phyloP scores from a whole-genome alignment of 2,329 filamentous ascomycete genomes.

The Pseudocercospora cruenta region DNA sequence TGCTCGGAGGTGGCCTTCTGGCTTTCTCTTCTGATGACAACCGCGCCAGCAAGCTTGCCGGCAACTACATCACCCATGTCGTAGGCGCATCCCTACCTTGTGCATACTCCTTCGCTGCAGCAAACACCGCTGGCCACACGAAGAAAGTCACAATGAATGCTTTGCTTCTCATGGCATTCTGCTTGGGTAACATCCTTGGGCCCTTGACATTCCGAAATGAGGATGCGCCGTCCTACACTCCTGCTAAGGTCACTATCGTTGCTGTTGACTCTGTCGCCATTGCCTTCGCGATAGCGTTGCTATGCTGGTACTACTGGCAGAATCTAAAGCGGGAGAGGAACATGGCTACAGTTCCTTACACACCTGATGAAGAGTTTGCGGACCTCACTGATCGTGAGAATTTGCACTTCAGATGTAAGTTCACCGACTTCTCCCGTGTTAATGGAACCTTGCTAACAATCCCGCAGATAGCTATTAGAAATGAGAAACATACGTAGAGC shows the following conservation, averaged over 20 bases:
- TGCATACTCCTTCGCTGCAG: conserved; percentile 36
- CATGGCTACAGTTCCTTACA: neutral
- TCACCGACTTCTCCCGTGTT: no score
- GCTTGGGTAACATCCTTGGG: conserved; percentile 41
- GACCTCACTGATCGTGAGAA: conserved; percentile 61
- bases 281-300: neutral
- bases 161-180: conserved; percentile 45
- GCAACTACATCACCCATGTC: conserved; percentile 46
- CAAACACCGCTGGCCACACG: conserved; percentile 41
- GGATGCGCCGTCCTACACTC: conserved; percentile 43
- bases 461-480: neutral
- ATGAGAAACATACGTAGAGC: no score
- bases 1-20: conserved; percentile 29
- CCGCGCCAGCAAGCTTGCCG: conserved; percentile 42
- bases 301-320: neutral
- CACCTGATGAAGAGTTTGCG: conserved; percentile 21
- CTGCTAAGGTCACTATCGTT: conserved; percentile 47
- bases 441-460: no score
- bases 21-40: conserved; percentile 44
- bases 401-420: conserved; percentile 44
- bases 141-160: conserved; percentile 51
- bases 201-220: conserved; percentile 44
- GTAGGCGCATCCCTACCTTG: conserved; percentile 34
- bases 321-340: neutral
- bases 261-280: conserved; percentile 26